Evolutionary conservation across 139 green algal genomes (phyloP), one percentile per base, ranked within the genome.

Genomic region (Axilococcus clingmanii): DNA sequence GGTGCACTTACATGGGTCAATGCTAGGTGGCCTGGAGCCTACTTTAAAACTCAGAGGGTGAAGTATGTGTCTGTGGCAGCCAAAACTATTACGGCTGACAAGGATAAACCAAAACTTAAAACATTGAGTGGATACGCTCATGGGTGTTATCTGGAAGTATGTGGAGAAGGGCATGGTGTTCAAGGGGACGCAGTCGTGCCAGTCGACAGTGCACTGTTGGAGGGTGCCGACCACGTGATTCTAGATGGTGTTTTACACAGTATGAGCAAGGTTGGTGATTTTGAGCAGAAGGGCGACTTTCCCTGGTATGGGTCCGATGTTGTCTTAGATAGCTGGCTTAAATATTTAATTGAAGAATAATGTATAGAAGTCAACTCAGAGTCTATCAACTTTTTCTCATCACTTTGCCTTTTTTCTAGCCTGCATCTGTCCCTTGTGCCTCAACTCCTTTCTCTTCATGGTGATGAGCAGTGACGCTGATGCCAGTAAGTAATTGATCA

Each of bases 171-270:
- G 3, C 52, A 74, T 27, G 60, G 50, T 7, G 51, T 75, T 7
- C 65, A 69, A 37, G 81, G 81, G 5, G 81, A 90, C 40, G 68
- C 65, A 0, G 81, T 90, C 19, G 81, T 90, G 19, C 81, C 81
- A 15, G 50, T 82, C 38, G 4, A n/a, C 42, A 60, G 31, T 35
- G 72, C 71, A 3, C 50, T 79, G 51, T 57, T 84, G 37, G 49
- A 52, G 28, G 78, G 76, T 0, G 74, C 78, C 0, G 40, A 68
- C 28, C 79, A 80, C 22, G 22, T 87, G 2, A 31, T 81, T n/a
- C 52, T 90, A 19, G 65, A 81, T 12, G 79, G 74, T 5, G 71
- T 80, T 6, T 85, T 69, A 38, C 81, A 90, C 54, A 68, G 40
- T 33, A 78, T 82, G 66, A 66, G 41, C 40, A 61, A 27, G 15